Conservation (phyloP, 2,329 filamentous ascomycete species). For the Fusarium sp. region DNA sequence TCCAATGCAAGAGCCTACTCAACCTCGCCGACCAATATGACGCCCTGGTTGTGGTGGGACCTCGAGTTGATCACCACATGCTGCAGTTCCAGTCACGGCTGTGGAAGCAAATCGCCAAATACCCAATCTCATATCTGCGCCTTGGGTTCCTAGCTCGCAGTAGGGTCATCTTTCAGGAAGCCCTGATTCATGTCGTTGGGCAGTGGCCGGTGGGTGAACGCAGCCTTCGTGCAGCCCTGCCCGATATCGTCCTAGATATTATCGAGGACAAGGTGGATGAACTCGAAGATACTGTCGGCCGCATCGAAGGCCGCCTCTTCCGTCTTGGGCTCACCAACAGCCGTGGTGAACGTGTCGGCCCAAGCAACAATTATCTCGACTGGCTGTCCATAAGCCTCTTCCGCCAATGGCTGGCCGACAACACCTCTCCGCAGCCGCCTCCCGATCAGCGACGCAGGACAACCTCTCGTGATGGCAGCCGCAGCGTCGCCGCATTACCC, state of each 20-base stretch:
- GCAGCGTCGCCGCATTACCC: constrained; percentile 55
- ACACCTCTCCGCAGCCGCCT: constrained; percentile 77
- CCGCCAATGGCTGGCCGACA: constrained; percentile 93
- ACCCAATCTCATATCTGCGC: constrained; percentile 92
- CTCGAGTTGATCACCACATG: constrained; percentile 92
- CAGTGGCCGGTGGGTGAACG: constrained; percentile 90
- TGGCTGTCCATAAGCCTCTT: constrained; percentile 92
- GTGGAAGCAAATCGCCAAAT: constrained; percentile 97
- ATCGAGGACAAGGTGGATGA: constrained; percentile 97
- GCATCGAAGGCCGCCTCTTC: constrained; percentile 86
- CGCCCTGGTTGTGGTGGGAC: constrained; percentile 87
- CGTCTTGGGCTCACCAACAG: constrained; percentile 83
- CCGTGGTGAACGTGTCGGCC: constrained; percentile 85
- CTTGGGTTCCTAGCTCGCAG: constrained; percentile 89
- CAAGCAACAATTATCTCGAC: constrained; percentile 85
- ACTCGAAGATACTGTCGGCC: constrained; percentile 84
- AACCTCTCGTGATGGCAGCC: constrained; percentile 50
- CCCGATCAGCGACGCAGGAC: constrained; percentile 50
- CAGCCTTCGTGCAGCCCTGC: constrained; percentile 81
- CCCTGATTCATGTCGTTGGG: constrained; percentile 92
- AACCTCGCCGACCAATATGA: constrained; percentile 95
- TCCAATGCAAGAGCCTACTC: constrained; percentile 92
- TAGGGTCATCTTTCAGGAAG: constrained; percentile 87
- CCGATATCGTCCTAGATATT: constrained; percentile 84
- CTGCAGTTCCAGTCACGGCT: constrained; percentile 91